Base-by-base conservation (phyloP, 1,284 basidiomycete genomes). In the Tetrapyrgos nigripes region DNA sequence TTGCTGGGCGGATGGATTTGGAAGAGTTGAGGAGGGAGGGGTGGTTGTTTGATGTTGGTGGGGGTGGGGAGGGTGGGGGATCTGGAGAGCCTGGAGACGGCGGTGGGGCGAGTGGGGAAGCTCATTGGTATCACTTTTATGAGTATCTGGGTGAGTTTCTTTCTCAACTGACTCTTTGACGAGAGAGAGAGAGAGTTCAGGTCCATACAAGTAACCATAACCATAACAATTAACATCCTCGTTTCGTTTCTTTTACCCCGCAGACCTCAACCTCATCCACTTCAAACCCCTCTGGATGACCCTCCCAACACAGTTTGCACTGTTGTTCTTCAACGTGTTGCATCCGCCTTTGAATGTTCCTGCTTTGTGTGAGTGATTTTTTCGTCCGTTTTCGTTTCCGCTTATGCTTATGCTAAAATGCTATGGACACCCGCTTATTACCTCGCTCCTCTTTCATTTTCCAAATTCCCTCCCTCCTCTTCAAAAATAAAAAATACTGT, bases 261-360 rank as follows among this genome's bases (percentile, higher is more conserved):
- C 64, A 91, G 91, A 93, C 70, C 83, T 90, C 62, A 67, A 72
- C 4, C 77, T 83, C 21, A 86, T 91, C 19, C 79, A 78, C 40
- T 92, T 87, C 77, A 72, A 68, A 1, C 84, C 87, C 0, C 79
- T 96, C 45, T 92, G 88, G 88, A 73, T 81, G 1, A 92, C 91
- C 0, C 74, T 96, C 69, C 94, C 94, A 1, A 93, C 92, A 1
- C 91, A 93, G 66, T 83, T 93, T 56, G 91, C 91, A 14, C 66
- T 93, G 86, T 89, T 96, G 40, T 96, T 96, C 72, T 96, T 97
- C 75, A 95, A 97, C 62, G 89, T 98, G 53, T 76, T 99, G 11
- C 97, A 98, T 70, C 96, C 97, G 10, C 95, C 94, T 37, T 78
- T 97, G 54, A 97, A 97, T 65, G 93, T 98, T 2, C 97, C 97